Conservation (phyloP, 1,284 basidiomycete species). For the Takashimella koratensis region DNA sequence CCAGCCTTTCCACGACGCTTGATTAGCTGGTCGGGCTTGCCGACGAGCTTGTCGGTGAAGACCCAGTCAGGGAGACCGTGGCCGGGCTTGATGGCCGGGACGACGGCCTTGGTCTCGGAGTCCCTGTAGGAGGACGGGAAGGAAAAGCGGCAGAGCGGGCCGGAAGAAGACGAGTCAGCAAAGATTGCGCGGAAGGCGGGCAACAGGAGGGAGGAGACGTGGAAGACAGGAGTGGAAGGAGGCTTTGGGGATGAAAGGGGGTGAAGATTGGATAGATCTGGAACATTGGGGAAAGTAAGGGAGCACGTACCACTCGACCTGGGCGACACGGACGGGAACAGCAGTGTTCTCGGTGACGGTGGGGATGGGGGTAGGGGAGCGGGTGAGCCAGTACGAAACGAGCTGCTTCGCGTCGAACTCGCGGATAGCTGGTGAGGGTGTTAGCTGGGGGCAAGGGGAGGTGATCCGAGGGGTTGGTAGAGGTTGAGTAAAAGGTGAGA, state of each 20-base stretch:
- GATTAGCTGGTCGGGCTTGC: conserved; percentile 97
- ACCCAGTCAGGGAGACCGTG: conserved; percentile 78
- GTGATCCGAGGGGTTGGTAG: neutral
- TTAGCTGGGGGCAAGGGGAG: neutral
- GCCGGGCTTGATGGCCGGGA: conserved; percentile 59
- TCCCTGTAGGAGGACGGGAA: conserved; percentile 62
- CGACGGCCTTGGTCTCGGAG: conserved; percentile 71
- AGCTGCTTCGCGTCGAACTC: conserved; percentile 94
- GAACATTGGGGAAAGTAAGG: neutral
- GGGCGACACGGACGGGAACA: conserved; percentile 48
- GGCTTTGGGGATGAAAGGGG: neutral
- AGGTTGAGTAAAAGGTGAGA: neutral
- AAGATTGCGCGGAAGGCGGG: neutral
- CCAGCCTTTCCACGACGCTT: conserved; percentile 99
- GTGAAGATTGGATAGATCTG: too few relatives aligned
- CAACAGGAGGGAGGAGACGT: neutral
- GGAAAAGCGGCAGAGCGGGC: neutral
- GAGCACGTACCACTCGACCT: conserved; percentile 47
- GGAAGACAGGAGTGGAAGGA: neutral
- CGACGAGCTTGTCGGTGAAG: conserved; percentile 78
- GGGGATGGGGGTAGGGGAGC: conserved; percentile 61
- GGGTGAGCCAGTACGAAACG: conserved; percentile 87
- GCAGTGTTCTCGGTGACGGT: conserved; percentile 46
- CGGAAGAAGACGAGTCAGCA: neutral
- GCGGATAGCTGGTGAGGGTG: conserved; percentile 64